Evolutionary conservation across 306 rosid genomes (phyloP).

Genomic region (Nissolia schottii): DNA sequence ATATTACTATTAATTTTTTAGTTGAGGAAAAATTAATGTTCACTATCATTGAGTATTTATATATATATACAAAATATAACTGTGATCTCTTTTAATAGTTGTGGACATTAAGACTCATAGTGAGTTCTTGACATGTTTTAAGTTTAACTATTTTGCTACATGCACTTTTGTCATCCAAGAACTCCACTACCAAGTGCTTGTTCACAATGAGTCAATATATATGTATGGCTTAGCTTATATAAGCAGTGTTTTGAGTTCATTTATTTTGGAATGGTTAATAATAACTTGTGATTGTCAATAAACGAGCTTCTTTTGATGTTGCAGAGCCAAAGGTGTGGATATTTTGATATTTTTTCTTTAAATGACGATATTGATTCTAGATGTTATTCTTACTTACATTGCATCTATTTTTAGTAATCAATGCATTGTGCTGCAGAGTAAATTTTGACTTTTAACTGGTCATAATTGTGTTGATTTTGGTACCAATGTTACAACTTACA

Average conservation of each 20-base stretch:
- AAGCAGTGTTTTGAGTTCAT: background rate
- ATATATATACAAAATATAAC: background rate
- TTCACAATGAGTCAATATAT: background rate
- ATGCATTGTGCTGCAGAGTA: background rate
- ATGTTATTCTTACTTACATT: background rate
- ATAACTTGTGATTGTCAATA: background rate
- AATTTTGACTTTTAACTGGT: background rate
- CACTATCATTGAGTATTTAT: background rate
- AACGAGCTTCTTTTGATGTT: background rate
- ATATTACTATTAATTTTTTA: background rate
- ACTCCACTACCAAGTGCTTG: background rate
- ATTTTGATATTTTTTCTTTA: background rate
- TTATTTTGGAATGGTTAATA: background rate
- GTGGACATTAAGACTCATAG: background rate
- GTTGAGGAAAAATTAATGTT: background rate
- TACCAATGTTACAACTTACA: background rate
- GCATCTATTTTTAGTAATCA: background rate
- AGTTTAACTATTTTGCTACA: background rate
- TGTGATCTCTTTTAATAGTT: background rate
- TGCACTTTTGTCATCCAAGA: background rate
- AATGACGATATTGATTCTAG: background rate
- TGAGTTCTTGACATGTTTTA: conserved; percentile 10
- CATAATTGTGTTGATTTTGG: background rate
- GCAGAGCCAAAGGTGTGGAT: background rate
- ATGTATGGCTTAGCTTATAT: background rate